These are phyloP conservation scores for Aspergillus ochraceoroseus DNA, from an alignment of 2,329 filamentous ascomycete genomes.

Conservation along the genomic window DNA sequence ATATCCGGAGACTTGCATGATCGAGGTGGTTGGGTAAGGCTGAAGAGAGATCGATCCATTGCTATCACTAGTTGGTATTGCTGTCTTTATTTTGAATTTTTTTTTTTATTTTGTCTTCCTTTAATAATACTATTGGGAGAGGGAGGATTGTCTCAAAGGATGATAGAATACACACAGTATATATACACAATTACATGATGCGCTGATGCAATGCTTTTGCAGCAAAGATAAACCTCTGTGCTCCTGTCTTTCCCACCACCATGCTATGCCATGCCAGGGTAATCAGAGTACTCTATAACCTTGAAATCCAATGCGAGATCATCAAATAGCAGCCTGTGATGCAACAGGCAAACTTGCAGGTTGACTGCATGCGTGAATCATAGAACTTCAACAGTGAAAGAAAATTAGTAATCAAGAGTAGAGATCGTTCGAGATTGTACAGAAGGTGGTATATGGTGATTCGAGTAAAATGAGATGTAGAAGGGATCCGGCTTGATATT, in stretches of 20 bases:
- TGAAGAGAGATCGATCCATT: slow-evolving; percentile 3
- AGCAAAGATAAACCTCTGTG: no score
- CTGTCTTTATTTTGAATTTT: no score
- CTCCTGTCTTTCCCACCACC: slow-evolving; percentile 5
- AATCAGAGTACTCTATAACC: slow-evolving; percentile 16
- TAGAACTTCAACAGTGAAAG: slow-evolving; percentile 20
- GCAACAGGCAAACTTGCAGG: slow-evolving; percentile 1
- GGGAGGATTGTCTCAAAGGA: no score
- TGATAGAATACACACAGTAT: slow-evolving; percentile 4
- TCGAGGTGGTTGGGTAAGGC: slow-evolving; percentile 7
- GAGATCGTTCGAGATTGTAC: slow-evolving; percentile 13
- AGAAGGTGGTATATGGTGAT: slow-evolving; percentile 10
- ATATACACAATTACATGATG: slow-evolving; percentile 13
- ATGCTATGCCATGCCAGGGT: slow-evolving; percentile 2
- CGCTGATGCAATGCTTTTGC: slow-evolving; percentile 12
- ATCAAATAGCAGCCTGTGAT: slow-evolving; percentile 12
- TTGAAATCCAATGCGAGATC: slow-evolving; percentile 15
- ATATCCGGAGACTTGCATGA: background rate
- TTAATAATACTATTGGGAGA: no score
- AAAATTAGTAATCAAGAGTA: slow-evolving; percentile 18
- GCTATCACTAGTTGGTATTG: background rate
- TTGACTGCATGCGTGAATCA: slow-evolving; percentile 21
- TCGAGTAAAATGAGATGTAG: slow-evolving; percentile 14
- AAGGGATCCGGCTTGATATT: slow-evolving; percentile 2
- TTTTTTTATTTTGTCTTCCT: no score